Evolutionary conservation across 169 alveolate genomes (phyloP), one percentile per base, ranked within the genome.

Genomic region (Plasmodium vivax): DNA sequence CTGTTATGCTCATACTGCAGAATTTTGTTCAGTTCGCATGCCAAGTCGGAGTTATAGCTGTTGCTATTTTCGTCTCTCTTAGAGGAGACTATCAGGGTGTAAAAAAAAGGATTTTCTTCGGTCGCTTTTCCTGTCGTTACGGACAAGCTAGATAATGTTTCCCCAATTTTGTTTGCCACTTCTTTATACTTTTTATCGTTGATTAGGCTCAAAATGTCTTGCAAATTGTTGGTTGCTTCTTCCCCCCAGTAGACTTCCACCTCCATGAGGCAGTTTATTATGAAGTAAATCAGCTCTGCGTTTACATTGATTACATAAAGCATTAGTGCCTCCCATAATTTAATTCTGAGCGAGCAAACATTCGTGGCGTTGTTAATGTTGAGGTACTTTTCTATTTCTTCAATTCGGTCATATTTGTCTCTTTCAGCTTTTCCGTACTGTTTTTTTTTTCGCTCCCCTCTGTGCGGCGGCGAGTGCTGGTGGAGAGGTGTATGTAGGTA

Each of bases 231-330:
- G 1, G 74, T 90, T 19, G 94, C 94, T 80, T 90, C 94, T 36
- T 90, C 88, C 45, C 94, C 94, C 94, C 94, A 90, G 34, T 90
- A 90, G 0, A 90, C 94, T 80, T 90, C 94, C 51, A 90, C 77
- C 30, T 79, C 75, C 74, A 79, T 71, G 16, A 90, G 82, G 34
- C 94, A 90, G 4, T 56, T 58, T 62, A 90, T 80, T 36, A 90
- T 90, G 82, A 90, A 90, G 72, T 90, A 79, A 16, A 90, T 45
- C 51, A 88, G 83, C 82, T 88, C 94, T 36, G 83, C 51, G 72
- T 88, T 88, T 43, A 88, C 34, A 43, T 88, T 80, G 34, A 80
- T 88, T 19, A 88, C 74, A 58, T 88, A 88, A 23, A 88, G 23
- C 85, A 88, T 45, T 58, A 88, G 58, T 4, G 94, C 94, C 80